Conservation (phyloP, 768 basidiomycete genomes). For the Antrodiella citrinella region DNA sequence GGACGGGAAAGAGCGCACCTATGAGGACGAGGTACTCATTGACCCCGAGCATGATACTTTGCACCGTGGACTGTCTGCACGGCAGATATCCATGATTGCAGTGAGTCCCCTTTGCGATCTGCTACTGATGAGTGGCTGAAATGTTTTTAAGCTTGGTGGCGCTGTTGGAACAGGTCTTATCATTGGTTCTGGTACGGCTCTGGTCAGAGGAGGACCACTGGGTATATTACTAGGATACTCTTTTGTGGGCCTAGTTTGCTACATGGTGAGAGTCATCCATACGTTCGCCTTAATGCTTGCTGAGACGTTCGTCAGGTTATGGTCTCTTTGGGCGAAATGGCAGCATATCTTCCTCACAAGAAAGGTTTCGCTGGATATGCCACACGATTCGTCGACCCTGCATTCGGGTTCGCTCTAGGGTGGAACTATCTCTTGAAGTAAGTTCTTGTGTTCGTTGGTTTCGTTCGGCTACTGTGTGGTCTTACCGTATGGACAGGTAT, state of each 20-base stretch:
- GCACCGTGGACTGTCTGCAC: conserved; percentile 26
- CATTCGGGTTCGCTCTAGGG: conserved; percentile 58
- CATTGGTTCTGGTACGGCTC: conserved; percentile 45
- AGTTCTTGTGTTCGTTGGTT: conserved; percentile 10
- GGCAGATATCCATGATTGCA: conserved; percentile 34
- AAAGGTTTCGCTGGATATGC: conserved; percentile 52
- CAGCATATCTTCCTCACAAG: conserved; percentile 46
- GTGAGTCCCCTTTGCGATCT: too few relatives aligned
- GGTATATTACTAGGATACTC: conserved; percentile 34
- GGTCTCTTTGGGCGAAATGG: conserved; percentile 35
- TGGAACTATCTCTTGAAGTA: conserved; percentile 56
- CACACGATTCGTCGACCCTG: conserved; percentile 59
- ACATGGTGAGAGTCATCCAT: conserved; percentile 30
- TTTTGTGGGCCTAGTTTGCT: conserved; percentile 50
- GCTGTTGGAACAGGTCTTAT: conserved; percentile 27
- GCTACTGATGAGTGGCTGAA: too few relatives aligned
- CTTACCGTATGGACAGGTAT: conserved; percentile 23
- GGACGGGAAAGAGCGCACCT: conserved; percentile 6
- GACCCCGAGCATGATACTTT: conserved; percentile 24
- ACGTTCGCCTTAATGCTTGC: neutral
- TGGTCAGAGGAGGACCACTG: conserved; percentile 46
- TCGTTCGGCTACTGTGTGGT: neutral
- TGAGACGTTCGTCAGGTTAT: conserved; percentile 25
- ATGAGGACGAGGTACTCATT: conserved; percentile 10
- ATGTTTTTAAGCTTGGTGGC: conserved; percentile 22